These are phyloP conservation scores for Starmerella cellae DNA, from an alignment of 805 yeast species.

Conservation along the genomic window DNA sequence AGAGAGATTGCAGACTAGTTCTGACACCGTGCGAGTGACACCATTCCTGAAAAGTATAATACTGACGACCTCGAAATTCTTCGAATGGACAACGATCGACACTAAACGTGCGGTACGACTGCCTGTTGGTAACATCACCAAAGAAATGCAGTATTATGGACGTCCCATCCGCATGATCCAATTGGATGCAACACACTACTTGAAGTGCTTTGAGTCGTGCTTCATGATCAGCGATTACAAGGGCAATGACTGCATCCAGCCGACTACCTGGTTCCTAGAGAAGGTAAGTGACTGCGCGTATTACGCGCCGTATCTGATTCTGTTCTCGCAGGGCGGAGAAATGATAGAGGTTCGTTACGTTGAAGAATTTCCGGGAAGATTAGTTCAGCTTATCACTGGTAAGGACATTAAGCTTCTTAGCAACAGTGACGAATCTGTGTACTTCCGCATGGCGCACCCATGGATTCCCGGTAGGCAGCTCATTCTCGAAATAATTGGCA, in stretches of 20 bases:
- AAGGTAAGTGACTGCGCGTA: conserved; percentile 28
- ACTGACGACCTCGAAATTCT: conserved; percentile 47
- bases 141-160: conserved; percentile 24
- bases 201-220: conserved; percentile 57
- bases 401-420: conserved; percentile 44
- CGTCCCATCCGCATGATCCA: conserved; percentile 38
- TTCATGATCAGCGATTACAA: conserved; percentile 51
- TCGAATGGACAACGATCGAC: conserved; percentile 50
- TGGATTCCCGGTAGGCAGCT: conserved; percentile 47
- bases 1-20: conserved; percentile 38
- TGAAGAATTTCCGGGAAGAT: conserved; percentile 21
- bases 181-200: conserved; percentile 39
- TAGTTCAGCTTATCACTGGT: conserved; percentile 57
- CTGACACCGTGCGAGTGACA: conserved; percentile 48
- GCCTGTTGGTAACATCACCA: conserved; percentile 29
- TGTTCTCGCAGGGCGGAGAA: conserved; percentile 43
- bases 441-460: conserved; percentile 52
- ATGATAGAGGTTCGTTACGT: conserved; percentile 57
- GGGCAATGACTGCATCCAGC: conserved; percentile 30
- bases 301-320: conserved; percentile 33
- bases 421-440: conserved; percentile 29
- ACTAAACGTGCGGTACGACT: conserved; percentile 42
- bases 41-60: conserved; percentile 53
- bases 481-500: conserved; percentile 31
- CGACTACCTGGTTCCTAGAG: conserved; percentile 33